Conservation (phyloP, 2,329 filamentous ascomycete genomes). For the Botrytis fragariae region DNA sequence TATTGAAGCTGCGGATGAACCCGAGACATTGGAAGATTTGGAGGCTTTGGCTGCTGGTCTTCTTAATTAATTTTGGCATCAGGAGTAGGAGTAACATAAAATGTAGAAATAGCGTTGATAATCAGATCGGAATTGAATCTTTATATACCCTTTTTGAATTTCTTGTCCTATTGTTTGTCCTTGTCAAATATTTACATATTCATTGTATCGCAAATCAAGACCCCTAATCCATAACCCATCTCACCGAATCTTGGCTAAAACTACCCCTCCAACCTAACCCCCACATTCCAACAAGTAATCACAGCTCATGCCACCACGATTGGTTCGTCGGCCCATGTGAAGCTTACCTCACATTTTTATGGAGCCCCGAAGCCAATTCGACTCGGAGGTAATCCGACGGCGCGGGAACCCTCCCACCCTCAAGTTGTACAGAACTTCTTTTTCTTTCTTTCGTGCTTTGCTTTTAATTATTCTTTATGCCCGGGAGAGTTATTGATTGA, state of each 20-base stretch:
- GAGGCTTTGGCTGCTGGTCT: slow-evolving; percentile 74
- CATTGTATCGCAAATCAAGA: neutral
- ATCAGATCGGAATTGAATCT: slow-evolving; percentile 4
- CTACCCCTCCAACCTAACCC: slow-evolving; percentile 18
- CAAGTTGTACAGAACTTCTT: neutral
- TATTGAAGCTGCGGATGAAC: slow-evolving; percentile 63
- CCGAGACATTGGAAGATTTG: slow-evolving; percentile 75
- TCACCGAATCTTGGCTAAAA: slow-evolving; percentile 5
- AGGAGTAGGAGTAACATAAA: neutral
- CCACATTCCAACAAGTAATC: neutral
- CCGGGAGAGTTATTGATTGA: neutral
- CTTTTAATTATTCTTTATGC: neutral
- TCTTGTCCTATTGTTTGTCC: neutral
- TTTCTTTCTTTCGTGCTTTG: neutral
- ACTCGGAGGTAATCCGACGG: neutral
- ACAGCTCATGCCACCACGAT: neutral
- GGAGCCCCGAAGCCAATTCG: neutral
- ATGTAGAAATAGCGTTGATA: slow-evolving; percentile 11
- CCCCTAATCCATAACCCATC: neutral
- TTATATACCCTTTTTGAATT: slow-evolving; percentile 4
- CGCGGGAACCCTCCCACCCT: neutral
- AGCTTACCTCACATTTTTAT: slow-evolving; percentile 16
- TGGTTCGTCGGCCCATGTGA: neutral
- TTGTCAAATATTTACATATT: neutral
- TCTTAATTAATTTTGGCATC: slow-evolving; percentile 46